Evolutionary conservation across 805 yeast genomes (phyloP).

Genomic region (Ogataea allantospora): DNA sequence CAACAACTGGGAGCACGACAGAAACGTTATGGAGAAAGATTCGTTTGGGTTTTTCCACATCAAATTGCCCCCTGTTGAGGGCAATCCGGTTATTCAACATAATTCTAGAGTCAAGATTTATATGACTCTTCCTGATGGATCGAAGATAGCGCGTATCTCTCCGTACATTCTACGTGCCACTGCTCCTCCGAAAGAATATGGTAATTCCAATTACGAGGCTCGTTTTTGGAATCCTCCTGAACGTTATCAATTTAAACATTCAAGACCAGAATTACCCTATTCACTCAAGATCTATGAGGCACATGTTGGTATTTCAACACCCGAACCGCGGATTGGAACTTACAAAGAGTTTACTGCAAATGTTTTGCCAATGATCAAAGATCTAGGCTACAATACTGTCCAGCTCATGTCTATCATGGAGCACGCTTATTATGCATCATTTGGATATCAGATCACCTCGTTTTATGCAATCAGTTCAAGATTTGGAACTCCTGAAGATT

Average conservation of each 20-base stretch:
- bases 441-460: slow-evolving; percentile 95
- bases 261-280: slow-evolving; percentile 56
- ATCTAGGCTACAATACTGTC: slow-evolving; percentile 86
- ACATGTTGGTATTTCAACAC: slow-evolving; percentile 91
- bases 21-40: slow-evolving; percentile 57
- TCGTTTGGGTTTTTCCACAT: slow-evolving; percentile 71
- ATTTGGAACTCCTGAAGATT: slow-evolving; percentile 92
- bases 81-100: slow-evolving; percentile 70
- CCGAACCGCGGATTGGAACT: slow-evolving; percentile 81
- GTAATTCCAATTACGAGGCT: slow-evolving; percentile 65
- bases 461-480: slow-evolving; percentile 90
- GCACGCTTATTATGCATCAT: slow-evolving; percentile 96
- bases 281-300: slow-evolving; percentile 86
- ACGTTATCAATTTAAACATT: slow-evolving; percentile 57
- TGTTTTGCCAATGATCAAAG: slow-evolving; percentile 78
- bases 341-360: slow-evolving; percentile 81
- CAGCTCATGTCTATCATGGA: slow-evolving; percentile 99
- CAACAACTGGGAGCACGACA: slow-evolving; percentile 70
- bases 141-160: slow-evolving; percentile 74
- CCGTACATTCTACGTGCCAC: slow-evolving; percentile 89
- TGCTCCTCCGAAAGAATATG: slow-evolving; percentile 56
- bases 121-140: slow-evolving; percentile 64
- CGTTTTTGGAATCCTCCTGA: slow-evolving; percentile 84
- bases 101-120: slow-evolving; percentile 74
- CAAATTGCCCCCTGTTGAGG: slow-evolving; percentile 53